Base-by-base conservation (phyloP, 2,329 filamentous ascomycete species). In the Phialophora macrospora region DNA sequence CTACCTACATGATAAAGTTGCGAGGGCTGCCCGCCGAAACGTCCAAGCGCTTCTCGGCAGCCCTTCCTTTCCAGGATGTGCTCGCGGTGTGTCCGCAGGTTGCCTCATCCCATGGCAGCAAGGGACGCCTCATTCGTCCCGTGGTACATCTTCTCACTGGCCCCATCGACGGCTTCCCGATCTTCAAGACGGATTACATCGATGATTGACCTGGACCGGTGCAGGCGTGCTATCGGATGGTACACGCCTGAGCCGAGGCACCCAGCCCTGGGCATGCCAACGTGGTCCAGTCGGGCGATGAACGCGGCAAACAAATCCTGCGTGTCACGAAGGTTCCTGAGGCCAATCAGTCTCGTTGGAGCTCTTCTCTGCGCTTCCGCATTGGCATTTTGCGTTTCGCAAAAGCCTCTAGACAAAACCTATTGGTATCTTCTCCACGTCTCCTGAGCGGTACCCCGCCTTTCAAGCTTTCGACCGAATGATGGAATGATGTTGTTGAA, bases 391-490 rank as follows among this genome's bases (percentile, higher is more conserved):
- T 44, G 17, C 17, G 17, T n/a, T 12, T 26, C 48, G 2, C 9
- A 12, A 14, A 17, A 14, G 48, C 20, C 26, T 26, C 48, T 11
- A 4, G 20, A 28, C 26, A 28, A 24, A 24, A 24, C 48, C 26
- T 26, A 52, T 52, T 55, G 52, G 52, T 54, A 30, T 55, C 30
- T 26, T 51, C 51, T 52, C 56, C 26, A 44, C 26, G 41, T 32
- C 28, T 32, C 28, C 9, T 52, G 9, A 51, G 17, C 14, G 20
- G 48, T 60, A 65, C 63, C 63, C 63, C 63, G 63, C 63, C 63
- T 61, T 57, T 60, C 5, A 26, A 54, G 48, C 46, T 57, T 46
- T 44, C 44, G 51, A 51, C 58, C 63, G 57, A 65, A 30, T 57
- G 12, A 41, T 44, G 20, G 58, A 24, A 24, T 24, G 24, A 24